Conservation (phyloP, 2,329 filamentous ascomycete genomes). For the Fragosphaeria purpurea region DNA sequence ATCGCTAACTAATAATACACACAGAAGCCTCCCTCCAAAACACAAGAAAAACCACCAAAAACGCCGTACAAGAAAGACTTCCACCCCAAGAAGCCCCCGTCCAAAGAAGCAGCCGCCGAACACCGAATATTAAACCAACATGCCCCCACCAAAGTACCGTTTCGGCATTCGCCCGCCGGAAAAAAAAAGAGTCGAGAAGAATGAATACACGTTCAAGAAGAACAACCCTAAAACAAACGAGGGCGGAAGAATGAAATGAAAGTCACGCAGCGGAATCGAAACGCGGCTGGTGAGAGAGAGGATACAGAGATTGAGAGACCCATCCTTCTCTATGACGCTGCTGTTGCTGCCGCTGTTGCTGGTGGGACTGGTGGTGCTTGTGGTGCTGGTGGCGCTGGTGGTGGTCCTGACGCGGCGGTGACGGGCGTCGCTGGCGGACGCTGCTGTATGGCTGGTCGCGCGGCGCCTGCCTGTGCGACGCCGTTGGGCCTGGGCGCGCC, state of each 20-base stretch:
- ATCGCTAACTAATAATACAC: slow-evolving; percentile 10
- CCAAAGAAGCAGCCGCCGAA: background rate
- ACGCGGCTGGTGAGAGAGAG: background rate
- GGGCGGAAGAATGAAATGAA: background rate
- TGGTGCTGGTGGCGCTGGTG: too few species aligned
- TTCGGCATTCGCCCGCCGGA: background rate
- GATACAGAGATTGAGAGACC: background rate
- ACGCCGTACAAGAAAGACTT: slow-evolving; percentile 8
- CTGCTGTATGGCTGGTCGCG: slow-evolving; percentile 13
- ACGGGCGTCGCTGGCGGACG: slow-evolving; percentile 10
- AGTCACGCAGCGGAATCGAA: too few species aligned
- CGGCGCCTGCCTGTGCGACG: background rate
- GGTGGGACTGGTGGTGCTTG: too few species aligned
- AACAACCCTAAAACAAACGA: background rate
- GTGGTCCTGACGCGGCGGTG: slow-evolving; percentile 7
- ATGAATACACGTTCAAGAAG: slow-evolving; percentile 4
- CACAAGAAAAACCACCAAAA: slow-evolving; percentile 1
- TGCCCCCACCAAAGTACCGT: background rate
- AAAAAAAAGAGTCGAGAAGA: slow-evolving; percentile 4
- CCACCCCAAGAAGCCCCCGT: background rate
- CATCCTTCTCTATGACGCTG: background rate
- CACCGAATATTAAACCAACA: slow-evolving; percentile 1
- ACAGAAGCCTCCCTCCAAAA: background rate
- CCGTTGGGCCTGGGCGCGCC: slow-evolving; percentile 1
- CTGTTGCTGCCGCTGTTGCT: slow-evolving; percentile 8